A percentile compares a stretch with the other conserved stretches of the same genome.
Evolutionary conservation across 2,329 filamentous ascomycete genomes (phyloP).

Genomic region (Trichoderma breve): DNA sequence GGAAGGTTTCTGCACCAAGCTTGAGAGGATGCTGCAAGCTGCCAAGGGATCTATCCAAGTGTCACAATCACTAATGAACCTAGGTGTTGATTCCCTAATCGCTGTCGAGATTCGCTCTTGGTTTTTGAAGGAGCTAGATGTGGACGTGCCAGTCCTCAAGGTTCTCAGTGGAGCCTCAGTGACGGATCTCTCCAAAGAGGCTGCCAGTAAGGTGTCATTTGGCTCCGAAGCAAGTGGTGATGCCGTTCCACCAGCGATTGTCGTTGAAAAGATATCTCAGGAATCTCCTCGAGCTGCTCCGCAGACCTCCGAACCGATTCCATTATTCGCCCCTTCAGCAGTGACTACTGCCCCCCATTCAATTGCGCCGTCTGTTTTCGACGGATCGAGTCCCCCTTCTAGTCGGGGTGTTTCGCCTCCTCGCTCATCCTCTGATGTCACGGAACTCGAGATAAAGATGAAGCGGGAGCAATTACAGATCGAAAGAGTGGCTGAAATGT

Average conservation of each 20-base stretch:
- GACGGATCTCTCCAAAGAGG: not conserved
- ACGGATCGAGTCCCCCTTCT: not conserved
- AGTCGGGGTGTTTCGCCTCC: not conserved
- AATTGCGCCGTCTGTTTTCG: not conserved
- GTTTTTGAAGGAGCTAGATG: conserved; percentile 44
- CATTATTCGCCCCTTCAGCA: not conserved
- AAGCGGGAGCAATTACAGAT: not conserved
- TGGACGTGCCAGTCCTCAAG: conserved; percentile 47
- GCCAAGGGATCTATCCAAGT: conserved; percentile 3
- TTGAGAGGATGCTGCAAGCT: conserved; percentile 25
- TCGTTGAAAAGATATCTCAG: not conserved
- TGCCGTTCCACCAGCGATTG: not conserved
- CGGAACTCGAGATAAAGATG: not conserved
- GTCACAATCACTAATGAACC: conserved; percentile 24
- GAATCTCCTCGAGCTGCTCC: not conserved
- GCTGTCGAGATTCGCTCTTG: conserved; percentile 43
- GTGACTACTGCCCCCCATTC: not conserved
- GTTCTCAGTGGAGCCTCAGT: conserved; percentile 28
- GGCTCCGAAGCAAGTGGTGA: not conserved
- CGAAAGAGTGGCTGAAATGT: conserved; percentile 21
- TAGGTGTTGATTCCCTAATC: conserved; percentile 33
- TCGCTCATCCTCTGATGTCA: not conserved
- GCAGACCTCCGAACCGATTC: not conserved
- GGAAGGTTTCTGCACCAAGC: conserved; percentile 21
- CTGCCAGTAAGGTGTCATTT: not conserved